phyloP scores from a whole-genome alignment of 2,329 filamentous ascomycete genomes.

The Stachybotrys elegans region DNA sequence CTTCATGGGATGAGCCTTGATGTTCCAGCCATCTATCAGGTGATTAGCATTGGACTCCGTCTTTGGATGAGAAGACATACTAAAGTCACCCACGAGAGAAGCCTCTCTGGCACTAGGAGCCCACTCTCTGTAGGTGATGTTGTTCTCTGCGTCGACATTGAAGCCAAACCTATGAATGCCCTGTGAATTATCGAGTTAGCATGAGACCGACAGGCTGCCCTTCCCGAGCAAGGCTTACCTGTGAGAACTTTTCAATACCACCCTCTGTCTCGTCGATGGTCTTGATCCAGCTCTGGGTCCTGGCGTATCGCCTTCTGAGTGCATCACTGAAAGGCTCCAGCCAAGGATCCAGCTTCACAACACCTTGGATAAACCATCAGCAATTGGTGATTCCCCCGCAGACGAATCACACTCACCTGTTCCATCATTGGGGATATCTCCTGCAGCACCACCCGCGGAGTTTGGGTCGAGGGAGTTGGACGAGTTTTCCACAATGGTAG shows the following conservation, averaged over 20 bases:
- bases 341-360: constrained; percentile 83
- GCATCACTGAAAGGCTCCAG: constrained; percentile 78
- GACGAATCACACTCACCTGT: constrained; percentile 51
- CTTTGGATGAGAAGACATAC: constrained; percentile 47
- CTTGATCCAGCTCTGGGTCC: constrained; percentile 82
- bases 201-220: not conserved
- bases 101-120: constrained; percentile 84
- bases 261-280: constrained; percentile 79
- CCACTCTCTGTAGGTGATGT: constrained; percentile 93
- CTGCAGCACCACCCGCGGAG: constrained; percentile 33
- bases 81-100: constrained; percentile 91
- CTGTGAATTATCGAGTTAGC: constrained; percentile 36
- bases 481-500: constrained; percentile 29
- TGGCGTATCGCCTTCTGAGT: constrained; percentile 70
- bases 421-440: constrained; percentile 60
- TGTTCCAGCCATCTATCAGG: constrained; percentile 73
- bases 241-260: constrained; percentile 86
- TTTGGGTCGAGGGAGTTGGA: constrained; percentile 38
- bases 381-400: constrained; percentile 9
- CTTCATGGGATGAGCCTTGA: constrained; percentile 78
- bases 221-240: constrained; percentile 48
- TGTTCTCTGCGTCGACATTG: constrained; percentile 73
- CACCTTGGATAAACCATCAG: constrained; percentile 51
- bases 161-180: constrained; percentile 85
- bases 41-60: not conserved